Evolutionary conservation across 1,284 basidiomycete species (phyloP), one percentile per base, ranked within the genome.

Genomic region (Pholiota adiposa): DNA sequence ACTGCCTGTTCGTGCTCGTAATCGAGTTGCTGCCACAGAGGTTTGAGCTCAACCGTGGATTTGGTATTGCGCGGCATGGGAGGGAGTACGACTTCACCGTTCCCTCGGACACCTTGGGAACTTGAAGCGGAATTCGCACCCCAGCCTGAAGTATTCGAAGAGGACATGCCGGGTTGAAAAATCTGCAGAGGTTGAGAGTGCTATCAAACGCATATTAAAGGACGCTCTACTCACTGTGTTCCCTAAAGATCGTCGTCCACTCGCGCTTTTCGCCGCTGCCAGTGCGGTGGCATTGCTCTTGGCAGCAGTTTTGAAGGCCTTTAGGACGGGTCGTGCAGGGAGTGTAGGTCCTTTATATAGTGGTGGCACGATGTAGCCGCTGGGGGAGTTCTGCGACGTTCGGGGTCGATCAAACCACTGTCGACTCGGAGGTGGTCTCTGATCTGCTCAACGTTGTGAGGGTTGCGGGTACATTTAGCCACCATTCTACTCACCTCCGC

Each of bases 11-110:
- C 64, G 19, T 58, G 48, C 14, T 66, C 60, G 16, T 71, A 68
- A 23, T 73, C 72, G 6, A 66, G 62, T 9, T 65, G 49, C 51
- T 70, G 67, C 71, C 71, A 73, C n/a, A 68, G 43, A 41, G 70
- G 69, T 21, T 59, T 44, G 9, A 65, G 46, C 14, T 51, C 50
- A 12, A 38, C 18, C 18, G 50, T 51, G 36, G 50, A 23, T 16
- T 51, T 51, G 18, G 9, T 36, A 5, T 34, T 51, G 14, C 14
- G 18, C 2, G 11, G 12, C 12, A 9, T 2, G 23, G 12, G 11
- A 8, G 14, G 48, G 11, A 12, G 1, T 11, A 29, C 11, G 46
- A 27, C 11, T 16, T 25, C 31, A n/a, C 19, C 11, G 2, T 23
- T n/a, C 19, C 14, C 25, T 51, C 21, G 44, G 25, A 25, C 14